phyloP scores from a whole-genome alignment of 192 early-diverging fungal genomes.

The Backusella tarrabulga region DNA sequence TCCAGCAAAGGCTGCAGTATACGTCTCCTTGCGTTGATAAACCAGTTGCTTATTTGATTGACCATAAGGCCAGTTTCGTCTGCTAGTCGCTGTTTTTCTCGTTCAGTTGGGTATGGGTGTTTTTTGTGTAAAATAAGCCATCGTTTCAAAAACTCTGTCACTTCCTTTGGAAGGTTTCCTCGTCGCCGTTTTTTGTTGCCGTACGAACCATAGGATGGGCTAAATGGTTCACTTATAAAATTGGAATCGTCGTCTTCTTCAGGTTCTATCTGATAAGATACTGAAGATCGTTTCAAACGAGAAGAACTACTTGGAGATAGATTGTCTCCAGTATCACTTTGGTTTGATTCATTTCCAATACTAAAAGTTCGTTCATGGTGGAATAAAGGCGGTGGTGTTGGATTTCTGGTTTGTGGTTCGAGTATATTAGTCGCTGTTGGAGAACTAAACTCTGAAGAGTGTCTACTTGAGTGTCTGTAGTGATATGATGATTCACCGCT shows the following conservation, averaged over 20 bases:
- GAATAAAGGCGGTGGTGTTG: neutral
- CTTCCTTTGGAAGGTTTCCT: slow-evolving; percentile 20
- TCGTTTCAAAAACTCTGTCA: slow-evolving; percentile 10
- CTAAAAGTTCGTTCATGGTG: neutral
- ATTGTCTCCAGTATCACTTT: neutral
- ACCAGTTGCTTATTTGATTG: slow-evolving; percentile 21
- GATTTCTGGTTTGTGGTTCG: slow-evolving; percentile 6
- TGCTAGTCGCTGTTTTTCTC: slow-evolving; percentile 12
- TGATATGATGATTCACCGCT: neutral
- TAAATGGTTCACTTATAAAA: slow-evolving; percentile 10
- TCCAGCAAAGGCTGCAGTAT: slow-evolving; percentile 14
- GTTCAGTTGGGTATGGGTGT: slow-evolving; percentile 17
- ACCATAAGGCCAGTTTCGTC: slow-evolving; percentile 12
- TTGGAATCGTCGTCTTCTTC: slow-evolving; percentile 2
- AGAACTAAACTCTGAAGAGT: neutral
- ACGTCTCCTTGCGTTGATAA: slow-evolving; percentile 17
- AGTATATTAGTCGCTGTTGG: neutral
- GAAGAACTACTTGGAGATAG: neutral
- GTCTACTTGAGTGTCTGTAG: neutral
- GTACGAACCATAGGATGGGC: neutral
- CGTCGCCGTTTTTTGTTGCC: neutral
- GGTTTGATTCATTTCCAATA: neutral
- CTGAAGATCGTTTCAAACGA: neutral
- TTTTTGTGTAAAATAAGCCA: slow-evolving; percentile 22
- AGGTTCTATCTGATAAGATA: neutral